Percentiles rank a stretch among this genome's conserved stretches.
Conservation (phyloP, 2,329 filamentous ascomycete genomes). For the Hymenoscyphus fructigenus region DNA sequence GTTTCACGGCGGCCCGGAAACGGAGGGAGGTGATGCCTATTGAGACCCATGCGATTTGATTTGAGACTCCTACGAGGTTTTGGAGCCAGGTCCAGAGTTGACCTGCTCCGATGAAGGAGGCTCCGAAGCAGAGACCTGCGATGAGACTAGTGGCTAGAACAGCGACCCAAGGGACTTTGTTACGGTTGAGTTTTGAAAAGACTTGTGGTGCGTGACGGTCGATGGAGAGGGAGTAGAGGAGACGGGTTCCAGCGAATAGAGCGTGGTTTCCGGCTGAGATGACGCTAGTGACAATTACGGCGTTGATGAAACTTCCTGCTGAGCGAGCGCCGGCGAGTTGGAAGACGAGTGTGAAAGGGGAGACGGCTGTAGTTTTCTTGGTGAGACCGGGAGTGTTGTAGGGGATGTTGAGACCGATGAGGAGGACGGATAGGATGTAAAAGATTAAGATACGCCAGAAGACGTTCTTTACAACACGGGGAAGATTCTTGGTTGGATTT, state of each 20-base stretch:
- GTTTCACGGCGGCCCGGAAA: constrained; percentile 56
- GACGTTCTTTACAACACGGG: constrained; percentile 63
- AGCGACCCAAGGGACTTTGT: constrained; percentile 52
- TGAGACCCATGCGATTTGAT: constrained; percentile 64
- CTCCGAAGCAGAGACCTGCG: constrained; percentile 61
- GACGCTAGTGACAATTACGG: constrained; percentile 58
- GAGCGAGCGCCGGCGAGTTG: constrained; percentile 53
- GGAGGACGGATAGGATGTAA: constrained; percentile 50
- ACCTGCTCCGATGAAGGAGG: constrained; percentile 64
- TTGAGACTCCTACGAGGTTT: constrained; percentile 66
- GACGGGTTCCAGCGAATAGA: constrained; percentile 54
- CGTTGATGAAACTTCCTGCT: constrained; percentile 59
- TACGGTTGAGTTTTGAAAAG: constrained; percentile 51
- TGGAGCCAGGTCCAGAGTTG: constrained; percentile 67
- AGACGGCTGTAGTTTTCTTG: constrained; percentile 45
- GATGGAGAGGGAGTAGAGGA: constrained; percentile 56
- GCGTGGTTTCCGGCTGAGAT: constrained; percentile 60
- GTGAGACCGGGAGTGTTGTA: constrained; percentile 50
- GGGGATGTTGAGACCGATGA: constrained; percentile 59
- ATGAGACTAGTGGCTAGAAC: constrained; percentile 54
- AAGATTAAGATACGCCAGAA: constrained; percentile 56
- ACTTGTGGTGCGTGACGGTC: constrained; percentile 56
- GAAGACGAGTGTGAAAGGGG: constrained; percentile 62
- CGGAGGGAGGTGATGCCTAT: constrained; percentile 65
- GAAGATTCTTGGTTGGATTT: constrained; percentile 59